Conservation (phyloP, 768 basidiomycete species). For the Rhodosporidiobolus sp. region DNA sequence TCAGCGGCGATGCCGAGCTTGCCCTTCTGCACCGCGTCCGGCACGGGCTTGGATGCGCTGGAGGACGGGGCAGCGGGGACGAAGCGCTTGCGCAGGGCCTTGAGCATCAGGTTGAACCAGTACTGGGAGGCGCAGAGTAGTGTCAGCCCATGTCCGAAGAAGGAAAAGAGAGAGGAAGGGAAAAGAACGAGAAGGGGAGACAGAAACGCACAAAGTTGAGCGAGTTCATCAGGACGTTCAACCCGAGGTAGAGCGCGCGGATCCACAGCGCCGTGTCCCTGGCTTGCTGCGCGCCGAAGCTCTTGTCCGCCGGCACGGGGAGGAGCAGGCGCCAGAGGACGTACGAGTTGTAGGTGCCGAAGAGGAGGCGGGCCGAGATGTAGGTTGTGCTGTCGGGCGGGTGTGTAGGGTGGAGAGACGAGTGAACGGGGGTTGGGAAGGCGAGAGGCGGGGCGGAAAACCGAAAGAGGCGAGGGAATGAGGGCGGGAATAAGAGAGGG, state of each 20-base stretch:
- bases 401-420: too few species aligned
- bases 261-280: conserved; percentile 10
- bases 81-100: conserved; percentile 32
- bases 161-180: too few species aligned
- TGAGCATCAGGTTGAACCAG: conserved; percentile 40
- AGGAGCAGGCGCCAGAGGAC: conserved; percentile 26
- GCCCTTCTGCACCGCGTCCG: too few species aligned
- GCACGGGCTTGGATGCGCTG: too few species aligned
- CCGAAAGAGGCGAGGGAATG: not conserved
- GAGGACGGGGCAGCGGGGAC: not conserved
- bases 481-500: too few species aligned
- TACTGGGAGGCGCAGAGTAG: conserved; percentile 3
- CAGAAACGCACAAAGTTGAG: conserved; percentile 9
- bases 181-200: not conserved
- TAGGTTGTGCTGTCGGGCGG: conserved; percentile 28
- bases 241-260: conserved; percentile 15
- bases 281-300: conserved; percentile 1
- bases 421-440: not conserved
- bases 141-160: not conserved
- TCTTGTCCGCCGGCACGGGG: conserved; percentile 6
- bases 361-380: conserved; percentile 35
- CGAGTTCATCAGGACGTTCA: conserved; percentile 8
- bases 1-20: too few species aligned
- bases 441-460: not conserved
- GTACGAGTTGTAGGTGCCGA: conserved; percentile 38